These are phyloP conservation scores for Prunus yedoensis DNA, from an alignment of 331 rosid genomes.

Conservation along the genomic window DNA sequence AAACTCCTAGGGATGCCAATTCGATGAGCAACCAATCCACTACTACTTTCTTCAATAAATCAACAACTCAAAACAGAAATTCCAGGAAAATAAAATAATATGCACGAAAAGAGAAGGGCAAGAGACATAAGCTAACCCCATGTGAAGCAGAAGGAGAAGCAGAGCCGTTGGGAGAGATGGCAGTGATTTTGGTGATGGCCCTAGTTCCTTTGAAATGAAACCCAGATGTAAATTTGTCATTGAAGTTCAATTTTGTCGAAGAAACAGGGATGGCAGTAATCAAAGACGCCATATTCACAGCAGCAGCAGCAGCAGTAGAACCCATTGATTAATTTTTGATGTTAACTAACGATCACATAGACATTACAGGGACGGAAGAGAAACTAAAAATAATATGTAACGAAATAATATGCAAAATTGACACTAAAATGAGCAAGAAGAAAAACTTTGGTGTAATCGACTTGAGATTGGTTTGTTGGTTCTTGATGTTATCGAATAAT, in stretches of 20 bases:
- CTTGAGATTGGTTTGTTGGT: no score
- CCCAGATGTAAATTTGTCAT: slow-evolving; percentile 18
- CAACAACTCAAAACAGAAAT: background rate
- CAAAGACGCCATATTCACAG: slow-evolving; percentile 44
- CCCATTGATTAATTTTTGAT: slow-evolving; percentile 29
- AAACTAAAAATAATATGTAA: no score
- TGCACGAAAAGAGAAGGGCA: background rate
- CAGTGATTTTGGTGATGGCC: slow-evolving; percentile 32
- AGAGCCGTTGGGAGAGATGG: slow-evolving; percentile 52
- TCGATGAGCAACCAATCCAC: no score
- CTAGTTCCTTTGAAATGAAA: slow-evolving; percentile 26
- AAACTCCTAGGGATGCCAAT: no score
- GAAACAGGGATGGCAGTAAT: slow-evolving; percentile 26
- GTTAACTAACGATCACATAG: no score
- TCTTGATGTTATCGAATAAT: no score
- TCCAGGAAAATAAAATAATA: background rate
- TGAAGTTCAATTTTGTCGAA: slow-evolving; percentile 16
- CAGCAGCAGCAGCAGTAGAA: slow-evolving; percentile 32
- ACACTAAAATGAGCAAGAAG: no score
- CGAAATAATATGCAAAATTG: no score
- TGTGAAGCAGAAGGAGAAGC: slow-evolving; percentile 40
- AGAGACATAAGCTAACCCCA: slow-evolving; percentile 39
- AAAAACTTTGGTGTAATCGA: no score
- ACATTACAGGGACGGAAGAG: no score
- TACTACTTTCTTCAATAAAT: background rate